phyloP scores from a whole-genome alignment of 2,329 filamentous ascomycete genomes.

The Aspergillus terreus region DNA sequence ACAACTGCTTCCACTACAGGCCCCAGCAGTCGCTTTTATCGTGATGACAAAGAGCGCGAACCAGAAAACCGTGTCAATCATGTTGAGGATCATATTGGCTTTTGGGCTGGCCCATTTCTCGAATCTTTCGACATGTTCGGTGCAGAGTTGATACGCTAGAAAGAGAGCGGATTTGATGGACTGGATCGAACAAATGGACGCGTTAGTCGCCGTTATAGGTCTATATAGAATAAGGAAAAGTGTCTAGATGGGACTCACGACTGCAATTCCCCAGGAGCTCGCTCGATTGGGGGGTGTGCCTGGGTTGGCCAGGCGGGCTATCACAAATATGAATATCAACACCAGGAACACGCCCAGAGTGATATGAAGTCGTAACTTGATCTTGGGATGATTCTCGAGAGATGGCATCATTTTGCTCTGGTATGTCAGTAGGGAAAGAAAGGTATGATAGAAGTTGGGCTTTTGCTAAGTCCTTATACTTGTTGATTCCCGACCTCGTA shows the following conservation, averaged over 20 bases:
- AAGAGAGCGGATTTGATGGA: constrained; percentile 22
- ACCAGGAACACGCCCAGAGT: constrained; percentile 15
- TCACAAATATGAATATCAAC: constrained; percentile 6
- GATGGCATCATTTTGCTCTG: not conserved
- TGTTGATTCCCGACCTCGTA: too few species aligned
- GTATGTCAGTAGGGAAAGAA: too few species aligned
- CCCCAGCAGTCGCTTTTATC: constrained; percentile 13
- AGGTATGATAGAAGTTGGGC: too few species aligned
- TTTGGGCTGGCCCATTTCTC: constrained; percentile 21
- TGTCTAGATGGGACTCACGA: constrained; percentile 1
- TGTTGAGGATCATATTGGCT: constrained; percentile 18
- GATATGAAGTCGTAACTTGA: constrained; percentile 14
- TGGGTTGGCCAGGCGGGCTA: constrained; percentile 17
- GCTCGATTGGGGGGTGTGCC: constrained; percentile 13
- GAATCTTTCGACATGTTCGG: constrained; percentile 13
- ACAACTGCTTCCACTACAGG: constrained; percentile 12
- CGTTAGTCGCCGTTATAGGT: too few species aligned
- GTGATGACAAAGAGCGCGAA: constrained; percentile 22
- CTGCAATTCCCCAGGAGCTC: constrained; percentile 21
- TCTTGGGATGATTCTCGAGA: not conserved
- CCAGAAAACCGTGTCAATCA: constrained; percentile 25
- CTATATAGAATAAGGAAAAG: too few species aligned
- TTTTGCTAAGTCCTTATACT: too few species aligned
- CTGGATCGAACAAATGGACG: constrained; percentile 2
- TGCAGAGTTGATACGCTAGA: constrained; percentile 19